These are phyloP conservation scores for Garcia nutans DNA, from an alignment of 345 rosid species.

Conservation along the genomic window DNA sequence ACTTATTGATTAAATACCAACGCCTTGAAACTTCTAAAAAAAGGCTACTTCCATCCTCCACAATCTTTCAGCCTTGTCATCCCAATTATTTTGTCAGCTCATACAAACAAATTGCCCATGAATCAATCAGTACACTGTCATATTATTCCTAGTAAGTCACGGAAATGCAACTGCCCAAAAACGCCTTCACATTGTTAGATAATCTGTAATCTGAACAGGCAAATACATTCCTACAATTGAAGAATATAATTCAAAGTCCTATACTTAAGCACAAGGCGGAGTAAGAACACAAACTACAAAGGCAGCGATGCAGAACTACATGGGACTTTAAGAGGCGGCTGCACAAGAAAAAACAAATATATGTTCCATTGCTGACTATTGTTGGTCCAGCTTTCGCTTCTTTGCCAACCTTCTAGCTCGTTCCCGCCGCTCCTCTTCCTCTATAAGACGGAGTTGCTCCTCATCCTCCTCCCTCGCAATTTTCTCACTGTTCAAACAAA, in stretches of 20 bases:
- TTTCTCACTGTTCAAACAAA: constrained; percentile 44
- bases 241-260: constrained; percentile 1
- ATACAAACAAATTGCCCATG: background rate
- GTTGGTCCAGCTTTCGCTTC: constrained; percentile 55
- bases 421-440: constrained; percentile 67
- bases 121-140: constrained; percentile 1
- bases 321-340: background rate
- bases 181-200: background rate
- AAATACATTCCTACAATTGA: constrained; percentile 3
- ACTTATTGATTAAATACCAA: no score
- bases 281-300: background rate
- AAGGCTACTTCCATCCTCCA: no score
- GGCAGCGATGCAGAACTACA: background rate
- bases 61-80: background rate
- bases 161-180: background rate
- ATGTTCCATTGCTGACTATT: background rate
- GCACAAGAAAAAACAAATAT: background rate
- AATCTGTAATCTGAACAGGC: constrained; percentile 2
- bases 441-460: constrained; percentile 52
- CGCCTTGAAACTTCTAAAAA: no score
- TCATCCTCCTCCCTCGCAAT: constrained; percentile 74
- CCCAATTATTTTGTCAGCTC: background rate
- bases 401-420: constrained; percentile 42
- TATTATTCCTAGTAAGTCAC: background rate
- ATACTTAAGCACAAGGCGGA: background rate